A percentile compares a stretch with the other conserved stretches of the same genome.
Conservation (phyloP, 176 grass and related monocot species). For the Miscanthus lutarioriparius region DNA sequence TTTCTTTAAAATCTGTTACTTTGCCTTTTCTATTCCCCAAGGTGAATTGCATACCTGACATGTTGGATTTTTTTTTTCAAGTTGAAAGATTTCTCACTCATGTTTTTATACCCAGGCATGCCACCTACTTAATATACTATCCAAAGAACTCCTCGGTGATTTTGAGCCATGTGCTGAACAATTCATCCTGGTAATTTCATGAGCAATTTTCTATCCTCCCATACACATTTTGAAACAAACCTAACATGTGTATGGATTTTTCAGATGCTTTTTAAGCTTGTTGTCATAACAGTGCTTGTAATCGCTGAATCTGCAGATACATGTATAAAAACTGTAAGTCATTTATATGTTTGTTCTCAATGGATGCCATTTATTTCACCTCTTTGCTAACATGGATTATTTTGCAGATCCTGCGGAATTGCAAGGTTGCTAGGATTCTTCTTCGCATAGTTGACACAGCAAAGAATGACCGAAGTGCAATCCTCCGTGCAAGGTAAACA, state of each 20-base stretch:
- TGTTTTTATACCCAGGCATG: constrained; percentile 59
- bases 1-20: background rate
- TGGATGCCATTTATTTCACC: constrained; percentile 27
- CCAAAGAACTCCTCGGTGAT: constrained; percentile 96
- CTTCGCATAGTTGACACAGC: constrained; percentile 75
- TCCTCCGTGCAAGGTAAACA: constrained; percentile 81
- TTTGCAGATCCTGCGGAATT: constrained; percentile 80
- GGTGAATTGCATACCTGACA: constrained; percentile 23
- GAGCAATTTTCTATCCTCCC: background rate
- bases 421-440: constrained; percentile 76
- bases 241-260: constrained; percentile 32
- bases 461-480: constrained; percentile 72
- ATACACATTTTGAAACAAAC: constrained; percentile 21
- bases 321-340: constrained; percentile 96
- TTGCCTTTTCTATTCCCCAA: constrained; percentile 5
- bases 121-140: constrained; percentile 86
- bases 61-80: background rate
- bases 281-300: constrained; percentile 97
- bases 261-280: constrained; percentile 97
- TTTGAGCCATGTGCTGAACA: constrained; percentile 85
- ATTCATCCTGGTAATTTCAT: constrained; percentile 77
- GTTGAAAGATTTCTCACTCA: constrained; percentile 1
- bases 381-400: constrained; percentile 31
- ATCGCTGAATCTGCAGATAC: constrained; percentile 96
- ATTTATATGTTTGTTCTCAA: constrained; percentile 20